phyloP scores from a whole-genome alignment of 1,139 yeast genomes.

The Geotrichum candidum region DNA sequence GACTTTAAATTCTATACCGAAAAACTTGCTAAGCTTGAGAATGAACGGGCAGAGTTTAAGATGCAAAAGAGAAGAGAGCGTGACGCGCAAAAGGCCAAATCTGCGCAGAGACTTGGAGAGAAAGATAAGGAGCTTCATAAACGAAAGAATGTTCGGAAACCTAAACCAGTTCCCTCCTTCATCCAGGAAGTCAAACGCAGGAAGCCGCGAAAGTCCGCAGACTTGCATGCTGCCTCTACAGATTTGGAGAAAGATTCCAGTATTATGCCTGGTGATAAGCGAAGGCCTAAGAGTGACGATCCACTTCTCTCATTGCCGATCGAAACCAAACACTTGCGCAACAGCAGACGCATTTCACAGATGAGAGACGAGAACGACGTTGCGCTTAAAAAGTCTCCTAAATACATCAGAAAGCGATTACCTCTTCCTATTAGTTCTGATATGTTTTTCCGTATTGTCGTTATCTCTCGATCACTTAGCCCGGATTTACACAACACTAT shows the following conservation, averaged over 20 bases:
- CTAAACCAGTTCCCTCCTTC: background rate
- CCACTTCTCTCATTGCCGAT: conserved; percentile 13
- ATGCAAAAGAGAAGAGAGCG: background rate
- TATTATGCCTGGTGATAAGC: background rate
- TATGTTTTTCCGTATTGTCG: conserved; percentile 49
- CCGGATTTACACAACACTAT: conserved; percentile 40
- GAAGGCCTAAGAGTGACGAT: conserved; percentile 4
- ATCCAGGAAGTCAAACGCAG: background rate
- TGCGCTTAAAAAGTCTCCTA: background rate
- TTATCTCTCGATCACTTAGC: conserved; percentile 55
- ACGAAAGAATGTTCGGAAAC: background rate
- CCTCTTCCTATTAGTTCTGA: conserved; percentile 31
- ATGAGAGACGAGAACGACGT: background rate
- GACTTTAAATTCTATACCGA: conserved; percentile 12
- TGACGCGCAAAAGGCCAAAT: background rate
- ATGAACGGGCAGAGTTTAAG: background rate
- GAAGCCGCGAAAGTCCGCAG: background rate
- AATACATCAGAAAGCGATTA: background rate
- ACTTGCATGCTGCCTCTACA: background rate
- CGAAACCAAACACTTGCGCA: conserved; percentile 1
- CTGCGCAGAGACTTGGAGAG: conserved; percentile 8
- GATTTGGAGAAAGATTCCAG: background rate
- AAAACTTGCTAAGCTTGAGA: conserved; percentile 7
- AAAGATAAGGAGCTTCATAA: conserved; percentile 11
- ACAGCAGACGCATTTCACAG: conserved; percentile 6